These are phyloP conservation scores for Wallacemonas rigidus DNA, from an alignment of 208 protist species.

Conservation along the genomic window DNA sequence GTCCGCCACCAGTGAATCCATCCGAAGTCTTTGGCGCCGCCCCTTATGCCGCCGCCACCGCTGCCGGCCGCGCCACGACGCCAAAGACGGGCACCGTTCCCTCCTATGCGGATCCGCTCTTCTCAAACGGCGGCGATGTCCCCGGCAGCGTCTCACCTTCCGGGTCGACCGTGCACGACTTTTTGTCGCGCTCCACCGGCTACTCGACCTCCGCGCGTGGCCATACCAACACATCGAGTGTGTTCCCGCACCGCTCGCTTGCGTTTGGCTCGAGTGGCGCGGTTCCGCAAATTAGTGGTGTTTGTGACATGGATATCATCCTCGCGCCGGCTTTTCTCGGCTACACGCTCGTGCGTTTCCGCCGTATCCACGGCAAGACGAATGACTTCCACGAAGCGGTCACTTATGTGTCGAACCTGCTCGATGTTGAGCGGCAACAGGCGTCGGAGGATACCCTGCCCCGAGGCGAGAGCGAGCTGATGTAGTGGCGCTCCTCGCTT, in stretches of 20 bases:
- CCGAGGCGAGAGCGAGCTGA: slow-evolving; percentile 84
- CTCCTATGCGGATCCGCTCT: slow-evolving; percentile 4
- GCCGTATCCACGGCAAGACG: slow-evolving; percentile 82
- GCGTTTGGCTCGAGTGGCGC: slow-evolving; percentile 51
- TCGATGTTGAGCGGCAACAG: slow-evolving; percentile 78
- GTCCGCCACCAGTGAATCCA: too few species aligned
- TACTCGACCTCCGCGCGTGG: not conserved
- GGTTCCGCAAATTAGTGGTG: slow-evolving; percentile 47
- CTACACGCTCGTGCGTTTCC: slow-evolving; percentile 81
- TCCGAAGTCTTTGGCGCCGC: not conserved
- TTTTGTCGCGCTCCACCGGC: slow-evolving; percentile 5
- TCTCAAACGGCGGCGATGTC: not conserved
- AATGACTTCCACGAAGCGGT: slow-evolving; percentile 88
- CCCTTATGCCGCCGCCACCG: not conserved
- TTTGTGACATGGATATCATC: slow-evolving; percentile 83
- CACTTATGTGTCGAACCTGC: slow-evolving; percentile 69
- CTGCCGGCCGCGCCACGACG: not conserved
- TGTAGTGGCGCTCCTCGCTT: slow-evolving; percentile 32
- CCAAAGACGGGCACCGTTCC: not conserved
- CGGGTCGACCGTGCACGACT: slow-evolving; percentile 8
- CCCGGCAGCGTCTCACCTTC: not conserved
- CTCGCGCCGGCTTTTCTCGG: slow-evolving; percentile 68
- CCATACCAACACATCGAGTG: not conserved
- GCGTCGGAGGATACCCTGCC: slow-evolving; percentile 83
- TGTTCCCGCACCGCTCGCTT: slow-evolving; percentile 52